Conservation (phyloP, 164 flowering plant genomes). For the Litsea cubeba region DNA sequence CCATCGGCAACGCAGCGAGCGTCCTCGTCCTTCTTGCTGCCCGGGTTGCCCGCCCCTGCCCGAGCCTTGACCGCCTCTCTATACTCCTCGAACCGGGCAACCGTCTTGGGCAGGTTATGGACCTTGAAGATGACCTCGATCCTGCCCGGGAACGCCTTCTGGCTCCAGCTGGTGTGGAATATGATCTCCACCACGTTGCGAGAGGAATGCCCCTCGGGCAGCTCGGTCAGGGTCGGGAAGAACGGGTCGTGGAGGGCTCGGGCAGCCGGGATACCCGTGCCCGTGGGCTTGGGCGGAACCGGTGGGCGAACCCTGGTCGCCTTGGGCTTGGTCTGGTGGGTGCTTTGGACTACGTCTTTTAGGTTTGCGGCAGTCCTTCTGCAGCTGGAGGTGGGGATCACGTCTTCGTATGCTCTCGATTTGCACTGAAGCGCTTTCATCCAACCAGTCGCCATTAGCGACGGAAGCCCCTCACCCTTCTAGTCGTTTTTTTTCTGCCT, state of each 20-base stretch:
- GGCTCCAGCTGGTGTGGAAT: conserved; percentile 80
- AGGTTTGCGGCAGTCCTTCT: conserved; percentile 43
- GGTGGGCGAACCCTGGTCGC: conserved; percentile 23
- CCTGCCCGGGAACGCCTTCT: conserved; percentile 56
- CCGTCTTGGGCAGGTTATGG: conserved; percentile 49
- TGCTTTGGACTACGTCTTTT: conserved; percentile 60
- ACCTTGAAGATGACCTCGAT: conserved; percentile 89
- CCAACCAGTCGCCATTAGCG: conserved; percentile 78
- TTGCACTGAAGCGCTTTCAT: conserved; percentile 86
- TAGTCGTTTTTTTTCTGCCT: background rate
- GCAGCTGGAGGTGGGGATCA: conserved; percentile 57
- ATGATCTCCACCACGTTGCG: conserved; percentile 93
- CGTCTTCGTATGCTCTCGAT: conserved; percentile 72
- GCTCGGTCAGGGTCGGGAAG: conserved; percentile 68
- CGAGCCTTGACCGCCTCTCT: conserved; percentile 59
- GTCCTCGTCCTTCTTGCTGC: conserved; percentile 37
- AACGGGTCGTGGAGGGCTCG: conserved; percentile 24
- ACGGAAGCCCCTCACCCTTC: conserved; percentile 8
- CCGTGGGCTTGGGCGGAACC: conserved; percentile 4
- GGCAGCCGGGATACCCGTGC: conserved; percentile 17
- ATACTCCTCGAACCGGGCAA: conserved; percentile 84
- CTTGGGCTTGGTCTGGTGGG: conserved; percentile 16
- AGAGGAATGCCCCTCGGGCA: conserved; percentile 78
- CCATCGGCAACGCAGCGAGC: conserved; percentile 91
- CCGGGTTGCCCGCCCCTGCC: conserved; percentile 27